Percentiles rank a stretch among this genome's conserved stretches.
These are phyloP conservation scores for Pichia nanzhaoensis DNA, from an alignment of 805 yeast species.

Conservation along the genomic window DNA sequence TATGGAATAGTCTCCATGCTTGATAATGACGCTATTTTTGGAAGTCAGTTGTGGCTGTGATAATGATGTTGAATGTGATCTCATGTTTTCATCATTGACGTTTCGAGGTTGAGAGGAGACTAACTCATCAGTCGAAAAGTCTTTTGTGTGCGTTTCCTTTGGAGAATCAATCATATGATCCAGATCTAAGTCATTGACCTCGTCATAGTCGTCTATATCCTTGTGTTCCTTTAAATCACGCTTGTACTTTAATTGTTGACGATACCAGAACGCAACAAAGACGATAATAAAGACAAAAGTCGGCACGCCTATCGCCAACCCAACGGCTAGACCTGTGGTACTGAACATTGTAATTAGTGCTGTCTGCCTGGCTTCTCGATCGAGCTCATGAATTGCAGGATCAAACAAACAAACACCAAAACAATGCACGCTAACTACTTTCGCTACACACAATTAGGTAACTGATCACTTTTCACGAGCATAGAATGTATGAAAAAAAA, in stretches of 20 bases:
- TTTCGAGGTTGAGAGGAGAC: background rate
- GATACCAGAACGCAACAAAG: slow-evolving; percentile 32
- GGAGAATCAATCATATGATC: slow-evolving; percentile 24
- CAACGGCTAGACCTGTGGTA: slow-evolving; percentile 36
- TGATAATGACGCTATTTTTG: slow-evolving; percentile 1
- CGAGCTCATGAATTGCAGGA: no score
- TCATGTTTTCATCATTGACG: background rate
- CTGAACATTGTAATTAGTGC: slow-evolving; percentile 1
- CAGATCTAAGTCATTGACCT: slow-evolving; percentile 32
- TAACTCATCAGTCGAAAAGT: slow-evolving; percentile 3
- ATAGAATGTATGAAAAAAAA: no score
- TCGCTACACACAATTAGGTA: no score
- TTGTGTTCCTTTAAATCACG: slow-evolving; percentile 32
- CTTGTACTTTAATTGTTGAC: slow-evolving; percentile 33
- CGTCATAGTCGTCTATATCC: slow-evolving; percentile 30
- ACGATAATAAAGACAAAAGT: slow-evolving; percentile 33
- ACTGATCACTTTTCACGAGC: no score
- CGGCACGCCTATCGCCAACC: slow-evolving; percentile 49
- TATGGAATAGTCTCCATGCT: slow-evolving; percentile 10
- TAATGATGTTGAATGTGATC: background rate
- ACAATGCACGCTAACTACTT: no score
- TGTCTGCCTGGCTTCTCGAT: no score
- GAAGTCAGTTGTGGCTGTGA: background rate
- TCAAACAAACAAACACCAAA: no score
- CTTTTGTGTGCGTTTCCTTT: background rate